A percentile compares a stretch with the other conserved stretches of the same genome.
These are phyloP conservation scores for Punica granatum DNA, from an alignment of 345 rosid species.

Conservation along the genomic window DNA sequence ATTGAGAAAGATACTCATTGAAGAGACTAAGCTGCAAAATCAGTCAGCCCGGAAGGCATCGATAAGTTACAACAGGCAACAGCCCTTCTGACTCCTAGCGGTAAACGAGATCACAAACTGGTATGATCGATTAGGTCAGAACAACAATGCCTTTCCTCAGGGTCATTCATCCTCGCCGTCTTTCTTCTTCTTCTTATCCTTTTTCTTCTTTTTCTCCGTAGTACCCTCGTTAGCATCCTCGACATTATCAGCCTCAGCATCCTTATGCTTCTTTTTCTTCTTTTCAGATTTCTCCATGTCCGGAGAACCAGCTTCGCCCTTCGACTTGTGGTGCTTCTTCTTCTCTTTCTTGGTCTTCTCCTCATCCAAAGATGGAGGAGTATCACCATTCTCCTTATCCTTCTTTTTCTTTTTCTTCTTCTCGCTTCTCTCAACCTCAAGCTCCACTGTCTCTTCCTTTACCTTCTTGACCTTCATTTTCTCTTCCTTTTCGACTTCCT, in stretches of 20 bases:
- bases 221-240: conserved; percentile 25
- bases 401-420: conserved; percentile 48
- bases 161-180: background rate
- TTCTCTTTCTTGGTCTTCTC: conserved; percentile 42
- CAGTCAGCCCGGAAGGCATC: background rate
- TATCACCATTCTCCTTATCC: conserved; percentile 35
- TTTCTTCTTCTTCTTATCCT: conserved; percentile 54
- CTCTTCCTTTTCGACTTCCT: conserved; percentile 20
- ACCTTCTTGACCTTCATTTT: conserved; percentile 27
- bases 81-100: background rate
- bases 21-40: background rate
- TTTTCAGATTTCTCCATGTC: conserved; percentile 47
- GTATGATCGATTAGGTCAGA: background rate
- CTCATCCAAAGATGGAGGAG: conserved; percentile 14
- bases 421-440: conserved; percentile 29
- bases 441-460: conserved; percentile 23
- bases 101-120: background rate
- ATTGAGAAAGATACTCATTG: background rate
- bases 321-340: conserved; percentile 34
- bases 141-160: background rate
- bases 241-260: conserved; percentile 21
- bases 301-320: conserved; percentile 25
- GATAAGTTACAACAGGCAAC: background rate
- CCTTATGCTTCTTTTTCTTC: conserved; percentile 68
- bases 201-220: conserved; percentile 68